Conservation (phyloP, 2,329 filamentous ascomycete species). For the Claviceps sp. region DNA sequence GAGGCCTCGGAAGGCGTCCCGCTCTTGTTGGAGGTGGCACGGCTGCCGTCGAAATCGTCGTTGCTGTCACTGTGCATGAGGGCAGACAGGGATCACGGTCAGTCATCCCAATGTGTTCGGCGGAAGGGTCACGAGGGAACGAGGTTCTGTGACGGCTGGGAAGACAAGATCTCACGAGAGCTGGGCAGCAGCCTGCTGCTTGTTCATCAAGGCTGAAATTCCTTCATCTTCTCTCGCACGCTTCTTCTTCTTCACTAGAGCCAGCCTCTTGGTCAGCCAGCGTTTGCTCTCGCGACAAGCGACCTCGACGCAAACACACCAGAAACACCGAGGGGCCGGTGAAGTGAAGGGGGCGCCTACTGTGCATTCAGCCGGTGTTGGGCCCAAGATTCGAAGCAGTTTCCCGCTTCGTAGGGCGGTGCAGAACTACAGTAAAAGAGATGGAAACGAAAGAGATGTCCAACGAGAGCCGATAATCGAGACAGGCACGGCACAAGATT, state of each 20-base stretch:
- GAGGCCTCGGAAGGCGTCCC: conserved; percentile 28
- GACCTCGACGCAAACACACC: not conserved
- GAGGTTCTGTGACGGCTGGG: conserved; percentile 5
- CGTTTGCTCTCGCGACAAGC: not conserved
- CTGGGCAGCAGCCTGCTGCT: conserved; percentile 38
- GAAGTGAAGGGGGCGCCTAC: conserved; percentile 12
- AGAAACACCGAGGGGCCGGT: not conserved
- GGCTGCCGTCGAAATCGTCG: conserved; percentile 16
- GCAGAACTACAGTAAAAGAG: conserved; percentile 5
- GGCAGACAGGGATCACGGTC: conserved; percentile 11
- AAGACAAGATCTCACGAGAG: conserved; percentile 30
- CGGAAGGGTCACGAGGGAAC: conserved; percentile 8
- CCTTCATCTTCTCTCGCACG: conserved; percentile 40
- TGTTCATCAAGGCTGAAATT: conserved; percentile 39
- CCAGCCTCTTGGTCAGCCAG: not conserved
- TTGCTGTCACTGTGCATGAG: conserved; percentile 8
- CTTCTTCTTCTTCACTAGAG: conserved; percentile 37
- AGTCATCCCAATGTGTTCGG: conserved; percentile 8
- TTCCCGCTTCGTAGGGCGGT: conserved; percentile 16
- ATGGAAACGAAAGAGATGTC: not conserved
- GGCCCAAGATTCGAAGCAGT: conserved; percentile 16
- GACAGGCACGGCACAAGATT: not conserved
- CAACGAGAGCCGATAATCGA: not conserved
- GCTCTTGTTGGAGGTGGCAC: conserved; percentile 21
- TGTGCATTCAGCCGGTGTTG: conserved; percentile 24